Conservation (phyloP, 495 filamentous ascomycete genomes). For the Annulohypoxylon bovei region DNA sequence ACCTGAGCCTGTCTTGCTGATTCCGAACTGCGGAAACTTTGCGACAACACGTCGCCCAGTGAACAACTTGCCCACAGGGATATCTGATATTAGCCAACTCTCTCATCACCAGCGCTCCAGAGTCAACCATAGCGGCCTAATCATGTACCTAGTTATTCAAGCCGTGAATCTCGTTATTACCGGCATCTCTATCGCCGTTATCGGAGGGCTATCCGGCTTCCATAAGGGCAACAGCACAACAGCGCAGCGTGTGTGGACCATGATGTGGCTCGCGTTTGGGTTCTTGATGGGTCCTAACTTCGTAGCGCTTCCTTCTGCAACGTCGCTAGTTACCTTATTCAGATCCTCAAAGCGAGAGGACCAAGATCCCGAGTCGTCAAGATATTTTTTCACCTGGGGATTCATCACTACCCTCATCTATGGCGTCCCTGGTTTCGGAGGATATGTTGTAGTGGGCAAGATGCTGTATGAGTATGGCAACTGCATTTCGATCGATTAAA, state of each 20-base stretch:
- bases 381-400: background rate
- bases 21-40: background rate
- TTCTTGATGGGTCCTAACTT: background rate
- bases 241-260: background rate
- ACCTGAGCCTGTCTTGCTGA: background rate
- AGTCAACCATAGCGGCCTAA: background rate
- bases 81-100: background rate
- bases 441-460: background rate
- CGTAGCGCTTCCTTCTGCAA: background rate
- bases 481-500: background rate
- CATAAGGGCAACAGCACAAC: background rate
- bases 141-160: background rate
- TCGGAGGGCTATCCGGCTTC: background rate
- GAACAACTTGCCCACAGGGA: background rate
- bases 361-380: background rate
- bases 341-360: background rate
- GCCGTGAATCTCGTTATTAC: background rate
- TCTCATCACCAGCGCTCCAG: background rate
- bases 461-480: constrained; percentile 1
- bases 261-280: background rate
- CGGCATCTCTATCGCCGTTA: background rate
- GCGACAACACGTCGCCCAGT: background rate
- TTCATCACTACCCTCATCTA: background rate
- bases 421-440: background rate
- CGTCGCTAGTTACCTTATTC: background rate